Evolutionary conservation across 768 basidiomycete species (phyloP), one percentile per base, ranked within the genome.

Genomic region (Russula emetica): DNA sequence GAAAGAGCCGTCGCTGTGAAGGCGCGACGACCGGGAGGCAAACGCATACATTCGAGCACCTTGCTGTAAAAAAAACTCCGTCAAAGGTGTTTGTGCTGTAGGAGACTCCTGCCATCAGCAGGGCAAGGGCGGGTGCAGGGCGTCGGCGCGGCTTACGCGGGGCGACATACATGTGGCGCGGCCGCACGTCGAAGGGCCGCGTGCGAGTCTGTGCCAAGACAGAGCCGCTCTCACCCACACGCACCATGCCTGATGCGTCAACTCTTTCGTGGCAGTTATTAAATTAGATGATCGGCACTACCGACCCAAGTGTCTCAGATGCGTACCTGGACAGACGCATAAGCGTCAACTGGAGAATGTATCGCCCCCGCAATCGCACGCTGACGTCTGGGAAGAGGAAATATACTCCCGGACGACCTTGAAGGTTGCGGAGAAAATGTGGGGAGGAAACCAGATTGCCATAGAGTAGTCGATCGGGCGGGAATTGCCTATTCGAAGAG

Each of bases 311-410:
- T 30, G 47, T 51, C 13, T 20, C 18, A 44, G n/a, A 40, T 16
- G 78, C 86, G 82, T 78, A 86, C 93, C 83, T 84, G 69, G 86
- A 86, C 70, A 91, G 83, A 71, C 83, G 82, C 74, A 91, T 78
- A 57, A 95, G 79, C 55, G 82, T 85, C 60, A 93, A 80, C 57
- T 85, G 83, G 60, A 95, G 79, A 70, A 85, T 83, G 76, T 87
- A 97, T 20, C 79, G 82, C 9, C 94, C 94, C 28, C 83, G 79
- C 78, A 82, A 83, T 20, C 91, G 83, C 61, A 96, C 84, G 72
- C 91, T 92, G 70, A 92, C 91, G 74, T 97, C 94, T 8, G 94
- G 87, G 71, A 95, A 97, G 59, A 94, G 76, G 70, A 97, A 94
- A 74, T 90, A 94, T 51, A 91, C 78, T n/a, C 93, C 89, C 70